phyloP scores from a whole-genome alignment of 345 rosid genomes.

The Diplotaxis tenuifolia region DNA sequence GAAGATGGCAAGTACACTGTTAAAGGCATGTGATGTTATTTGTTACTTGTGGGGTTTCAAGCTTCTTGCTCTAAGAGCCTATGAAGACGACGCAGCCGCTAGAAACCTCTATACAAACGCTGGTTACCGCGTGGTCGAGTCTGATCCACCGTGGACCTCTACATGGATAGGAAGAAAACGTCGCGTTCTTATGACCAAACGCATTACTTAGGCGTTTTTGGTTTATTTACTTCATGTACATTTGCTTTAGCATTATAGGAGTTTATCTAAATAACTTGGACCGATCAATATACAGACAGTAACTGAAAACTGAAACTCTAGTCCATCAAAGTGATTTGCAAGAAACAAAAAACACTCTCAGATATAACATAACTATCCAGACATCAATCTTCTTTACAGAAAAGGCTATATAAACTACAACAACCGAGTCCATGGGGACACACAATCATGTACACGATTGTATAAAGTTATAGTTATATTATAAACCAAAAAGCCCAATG shows the following conservation, averaged over 20 bases:
- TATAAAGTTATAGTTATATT: too few species aligned
- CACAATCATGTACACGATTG: too few species aligned
- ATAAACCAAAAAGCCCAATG: too few species aligned
- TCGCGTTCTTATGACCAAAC: conserved; percentile 41
- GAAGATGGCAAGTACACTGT: conserved; percentile 67
- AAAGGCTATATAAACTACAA: too few species aligned
- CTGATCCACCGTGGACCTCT: conserved; percentile 64
- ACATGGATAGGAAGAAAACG: conserved; percentile 56
- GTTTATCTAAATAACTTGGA: neutral
- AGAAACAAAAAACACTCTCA: neutral
- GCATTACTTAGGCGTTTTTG: neutral
- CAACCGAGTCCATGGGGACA: too few species aligned
- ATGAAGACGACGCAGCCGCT: conserved; percentile 79
- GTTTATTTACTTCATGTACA: neutral
- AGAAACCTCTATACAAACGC: conserved; percentile 62
- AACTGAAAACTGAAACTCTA: neutral
- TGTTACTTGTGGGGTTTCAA: conserved; percentile 59
- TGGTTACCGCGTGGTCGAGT: conserved; percentile 57
- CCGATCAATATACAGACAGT: neutral
- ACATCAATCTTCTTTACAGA: neutral
- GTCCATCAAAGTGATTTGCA: neutral
- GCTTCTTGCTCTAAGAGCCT: conserved; percentile 67
- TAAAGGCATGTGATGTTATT: conserved; percentile 59
- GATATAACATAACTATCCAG: too few species aligned
- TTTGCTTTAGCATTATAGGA: neutral